phyloP scores from a whole-genome alignment of 2,329 filamentous ascomycete genomes.

The Westerdykella aurantiaca region DNA sequence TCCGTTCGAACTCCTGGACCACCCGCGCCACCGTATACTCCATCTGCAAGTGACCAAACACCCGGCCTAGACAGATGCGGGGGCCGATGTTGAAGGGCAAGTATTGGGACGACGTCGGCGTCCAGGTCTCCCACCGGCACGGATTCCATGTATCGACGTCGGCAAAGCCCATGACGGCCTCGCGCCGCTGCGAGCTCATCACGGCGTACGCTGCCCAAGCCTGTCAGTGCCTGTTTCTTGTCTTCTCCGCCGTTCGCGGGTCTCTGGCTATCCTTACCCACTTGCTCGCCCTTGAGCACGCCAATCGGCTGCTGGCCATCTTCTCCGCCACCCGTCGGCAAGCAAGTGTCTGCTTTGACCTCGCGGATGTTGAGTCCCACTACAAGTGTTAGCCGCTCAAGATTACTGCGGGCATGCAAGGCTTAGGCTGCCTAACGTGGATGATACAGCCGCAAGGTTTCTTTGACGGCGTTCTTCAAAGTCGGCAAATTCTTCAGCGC shows the following conservation, averaged over 20 bases:
- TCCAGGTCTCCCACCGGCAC: conserved; percentile 12
- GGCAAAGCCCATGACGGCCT: conserved; percentile 16
- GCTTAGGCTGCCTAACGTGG: no score
- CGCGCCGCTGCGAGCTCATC: conserved; percentile 10
- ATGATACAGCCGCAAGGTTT: no score
- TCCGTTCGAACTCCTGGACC: conserved; percentile 6
- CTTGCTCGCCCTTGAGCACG: conserved; percentile 12
- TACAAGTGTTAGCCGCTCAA: no score
- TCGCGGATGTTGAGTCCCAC: no score
- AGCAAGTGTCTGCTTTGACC: conserved; percentile 11
- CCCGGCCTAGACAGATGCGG: conserved; percentile 9
- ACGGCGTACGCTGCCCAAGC: conserved; percentile 1
- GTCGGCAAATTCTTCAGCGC: no score
- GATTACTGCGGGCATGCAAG: no score
- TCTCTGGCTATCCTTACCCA: no score
- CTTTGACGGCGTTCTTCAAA: no score
- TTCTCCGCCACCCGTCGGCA: conserved; percentile 16
- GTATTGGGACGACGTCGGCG: conserved; percentile 5
- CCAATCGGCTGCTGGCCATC: conserved; percentile 11
- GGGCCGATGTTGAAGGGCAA: conserved; percentile 12
- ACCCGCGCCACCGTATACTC: conserved; percentile 6
- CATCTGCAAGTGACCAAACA: conserved; percentile 7
- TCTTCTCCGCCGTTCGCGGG: no score
- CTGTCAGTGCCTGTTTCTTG: no score
- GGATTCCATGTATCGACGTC: conserved; percentile 18